These are phyloP conservation scores for Neurospora sp. DNA, from an alignment of 495 filamentous ascomycete genomes.

Conservation along the genomic window DNA sequence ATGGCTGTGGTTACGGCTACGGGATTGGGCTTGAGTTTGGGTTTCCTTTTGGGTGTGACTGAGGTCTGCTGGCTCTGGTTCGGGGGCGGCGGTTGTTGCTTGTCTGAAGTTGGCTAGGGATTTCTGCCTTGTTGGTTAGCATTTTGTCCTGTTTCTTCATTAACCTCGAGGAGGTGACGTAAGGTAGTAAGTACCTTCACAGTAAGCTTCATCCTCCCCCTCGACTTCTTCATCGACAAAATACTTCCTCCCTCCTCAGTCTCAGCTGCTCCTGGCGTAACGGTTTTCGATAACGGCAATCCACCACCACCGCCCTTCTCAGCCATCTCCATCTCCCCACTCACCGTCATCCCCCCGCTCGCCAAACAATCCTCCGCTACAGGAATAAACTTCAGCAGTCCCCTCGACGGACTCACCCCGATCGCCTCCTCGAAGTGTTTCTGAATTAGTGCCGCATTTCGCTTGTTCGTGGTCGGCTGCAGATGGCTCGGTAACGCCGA, in stretches of 20 bases:
- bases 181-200: conserved; percentile 12
- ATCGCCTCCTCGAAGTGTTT: conserved; percentile 56
- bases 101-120: conserved; percentile 14
- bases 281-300: not conserved
- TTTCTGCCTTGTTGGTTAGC: not conserved
- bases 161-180: too few relatives aligned
- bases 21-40: not conserved
- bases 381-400: conserved; percentile 60
- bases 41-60: not conserved
- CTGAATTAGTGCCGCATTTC: conserved; percentile 68
- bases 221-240: conserved; percentile 2
- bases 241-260: not conserved
- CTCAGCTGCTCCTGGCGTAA: not conserved
- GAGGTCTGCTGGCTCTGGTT: not conserved
- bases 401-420: conserved; percentile 50
- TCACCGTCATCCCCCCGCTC: conserved; percentile 55
- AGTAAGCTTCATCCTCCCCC: conserved; percentile 22
- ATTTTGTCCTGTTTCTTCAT: not conserved
- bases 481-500: conserved; percentile 58
- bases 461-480: conserved; percentile 68
- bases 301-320: conserved; percentile 11
- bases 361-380: conserved; percentile 62
- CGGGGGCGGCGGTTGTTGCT: conserved; percentile 1
- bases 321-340: conserved; percentile 55
- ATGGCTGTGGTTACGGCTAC: not conserved